Evolutionary conservation across 2,329 filamentous ascomycete genomes (phyloP).

Genomic region (Seiridium cupressi): DNA sequence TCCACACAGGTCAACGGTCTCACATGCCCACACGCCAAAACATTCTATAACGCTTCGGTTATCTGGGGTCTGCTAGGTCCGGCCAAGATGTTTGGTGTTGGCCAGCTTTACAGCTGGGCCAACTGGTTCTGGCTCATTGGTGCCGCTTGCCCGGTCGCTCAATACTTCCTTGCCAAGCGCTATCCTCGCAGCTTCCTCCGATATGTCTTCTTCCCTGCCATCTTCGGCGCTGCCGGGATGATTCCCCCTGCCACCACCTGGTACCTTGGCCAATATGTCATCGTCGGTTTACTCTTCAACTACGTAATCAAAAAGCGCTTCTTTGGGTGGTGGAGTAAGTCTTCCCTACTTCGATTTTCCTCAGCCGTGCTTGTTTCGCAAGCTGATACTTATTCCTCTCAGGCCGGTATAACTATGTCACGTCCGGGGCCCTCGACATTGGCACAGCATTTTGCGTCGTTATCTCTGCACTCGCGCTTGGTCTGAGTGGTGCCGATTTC

Average conservation of each 20-base stretch:
- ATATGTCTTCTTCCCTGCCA: constrained; percentile 51
- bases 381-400: background rate
- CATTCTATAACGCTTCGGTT: constrained; percentile 60
- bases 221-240: constrained; percentile 48
- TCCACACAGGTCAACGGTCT: constrained; percentile 46
- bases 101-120: constrained; percentile 45
- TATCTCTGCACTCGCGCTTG: constrained; percentile 4
- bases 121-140: constrained; percentile 58
- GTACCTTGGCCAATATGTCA: constrained; percentile 53
- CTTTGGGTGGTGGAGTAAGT: constrained; percentile 52
- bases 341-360: background rate
- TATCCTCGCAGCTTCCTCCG: constrained; percentile 45
- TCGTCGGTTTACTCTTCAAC: constrained; percentile 56
- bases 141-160: constrained; percentile 41
- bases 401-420: constrained; percentile 52
- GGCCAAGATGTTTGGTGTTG: constrained; percentile 45
- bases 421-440: constrained; percentile 57
- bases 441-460: constrained; percentile 30
- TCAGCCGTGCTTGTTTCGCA: background rate
- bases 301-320: constrained; percentile 47
- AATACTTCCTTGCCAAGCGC: constrained; percentile 45
- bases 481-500: constrained; percentile 2
- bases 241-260: constrained; percentile 56
- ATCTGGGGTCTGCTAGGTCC: constrained; percentile 63
- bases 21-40: constrained; percentile 54